Conservation (phyloP, 2,329 filamentous ascomycete species). For the Thermothelomyces thermophilus region DNA sequence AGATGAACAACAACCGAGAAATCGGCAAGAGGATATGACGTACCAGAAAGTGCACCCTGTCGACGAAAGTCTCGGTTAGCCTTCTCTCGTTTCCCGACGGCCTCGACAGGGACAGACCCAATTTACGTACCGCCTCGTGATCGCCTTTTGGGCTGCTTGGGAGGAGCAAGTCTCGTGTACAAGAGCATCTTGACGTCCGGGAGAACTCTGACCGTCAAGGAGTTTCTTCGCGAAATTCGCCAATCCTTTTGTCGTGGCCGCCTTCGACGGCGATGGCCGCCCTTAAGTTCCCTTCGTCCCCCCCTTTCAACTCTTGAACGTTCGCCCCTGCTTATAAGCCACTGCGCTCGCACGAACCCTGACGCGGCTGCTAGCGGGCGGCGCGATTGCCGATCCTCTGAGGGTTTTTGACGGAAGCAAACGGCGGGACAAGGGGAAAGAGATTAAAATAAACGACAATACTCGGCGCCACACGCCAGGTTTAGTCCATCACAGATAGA, state of each 20-base stretch:
- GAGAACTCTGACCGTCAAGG: background rate
- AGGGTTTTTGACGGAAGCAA: background rate
- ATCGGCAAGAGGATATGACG: slow-evolving; percentile 23
- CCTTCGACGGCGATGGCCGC: background rate
- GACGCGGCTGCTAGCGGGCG: background rate
- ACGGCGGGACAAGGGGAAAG: background rate
- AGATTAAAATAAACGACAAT: slow-evolving; percentile 4
- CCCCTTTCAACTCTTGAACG: background rate
- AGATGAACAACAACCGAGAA: background rate
- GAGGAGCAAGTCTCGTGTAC: slow-evolving; percentile 50
- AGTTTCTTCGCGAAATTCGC: background rate
- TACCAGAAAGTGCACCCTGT: slow-evolving; percentile 49
- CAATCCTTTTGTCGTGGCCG: background rate
- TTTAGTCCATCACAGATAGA: background rate
- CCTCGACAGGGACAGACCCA: background rate
- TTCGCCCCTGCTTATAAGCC: background rate
- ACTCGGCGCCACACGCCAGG: background rate
- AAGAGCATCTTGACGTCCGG: slow-evolving; percentile 41
- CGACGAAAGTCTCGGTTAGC: background rate
- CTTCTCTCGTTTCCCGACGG: background rate
- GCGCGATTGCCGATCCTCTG: background rate
- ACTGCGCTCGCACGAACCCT: background rate
- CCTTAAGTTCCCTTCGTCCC: background rate
- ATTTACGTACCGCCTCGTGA: slow-evolving; percentile 50
- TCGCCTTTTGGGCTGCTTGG: slow-evolving; percentile 53